Evolutionary conservation across 306 rosid genomes (phyloP), one percentile per base, ranked within the genome.

Genomic region (Rosa multiflora): DNA sequence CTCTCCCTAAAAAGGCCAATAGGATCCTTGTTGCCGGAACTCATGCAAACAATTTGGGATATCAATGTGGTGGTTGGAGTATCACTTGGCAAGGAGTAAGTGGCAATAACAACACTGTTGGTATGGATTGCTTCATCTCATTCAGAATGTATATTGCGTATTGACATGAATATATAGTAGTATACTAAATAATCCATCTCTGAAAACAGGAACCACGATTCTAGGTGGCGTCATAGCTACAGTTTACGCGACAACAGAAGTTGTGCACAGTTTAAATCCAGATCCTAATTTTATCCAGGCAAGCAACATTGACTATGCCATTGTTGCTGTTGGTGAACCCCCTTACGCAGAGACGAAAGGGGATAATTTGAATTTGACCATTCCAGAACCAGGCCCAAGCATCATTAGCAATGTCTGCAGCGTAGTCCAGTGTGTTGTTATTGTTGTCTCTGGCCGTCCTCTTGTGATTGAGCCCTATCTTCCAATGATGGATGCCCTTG

Each of bases 51-150:
- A 78, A 68, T 35, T 42, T 78, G 52, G 81, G 81, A 39, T 69
- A 69, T 42, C 81, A 78, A 43, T 78, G 81, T 55, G 81, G 81
- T n/a, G 81, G 81, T 3, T 78, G 81, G 81, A 78, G 58, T 40
- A 26, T 78, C 44, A 78, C 76, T 42, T 78, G 81, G 81, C 81
- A 78, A 56, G 81, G 81, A 40, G 18, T 69, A 6, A 10, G 68
- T 55, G 81, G 81, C 29, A 78, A 78, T 63, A 69, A 78, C 81
- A 11, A 39, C 32, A 78, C 81, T 15, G 26, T 67, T 3, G 81
- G 81, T 74, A 74, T 55, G 47, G 1, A 63, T 23, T 23, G 11
- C 37, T 23, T 59, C 35, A 59, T 59, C 35, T 8, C 64, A 7
- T 9, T 58, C 32, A 8, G 32, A 21, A 58, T 20, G 29, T 55